Evolutionary conservation across 371 early-diverging fungal genomes (phyloP), one percentile per base, ranked within the genome.

Genomic region (Basidiobolus heterosporus): DNA sequence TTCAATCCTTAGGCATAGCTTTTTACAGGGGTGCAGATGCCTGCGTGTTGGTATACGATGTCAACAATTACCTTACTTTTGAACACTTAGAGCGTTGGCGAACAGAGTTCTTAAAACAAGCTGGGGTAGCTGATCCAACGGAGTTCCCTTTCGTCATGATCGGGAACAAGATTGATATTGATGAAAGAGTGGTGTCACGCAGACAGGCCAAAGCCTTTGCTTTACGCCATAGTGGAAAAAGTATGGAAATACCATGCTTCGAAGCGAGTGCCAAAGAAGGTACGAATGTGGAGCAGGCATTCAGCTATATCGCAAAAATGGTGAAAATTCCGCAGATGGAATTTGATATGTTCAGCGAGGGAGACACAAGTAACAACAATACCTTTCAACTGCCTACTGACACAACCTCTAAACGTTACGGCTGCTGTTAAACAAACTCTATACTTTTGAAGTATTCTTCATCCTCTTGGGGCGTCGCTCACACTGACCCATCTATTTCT

Each of bases 141-240:
- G 79, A 84, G 58, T 91, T 93, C 54, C 91, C 92, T 7, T 81
- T 93, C 57, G 75, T 91, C 11, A 72, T 89, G 17, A 58, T 93
- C 14, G 98, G 95, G 44, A 98, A 98, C 67, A 98, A 98, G 68
- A 78, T 89, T 30, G 98, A 98, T 57, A 59, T 91, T 47, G 84
- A 88, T 53, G 88, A 90, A 41, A 67, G 93, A 20, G 83, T 82
- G 21, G 71, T 75, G 0, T 69, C 76, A n/a, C 57, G 68, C 51
- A 56, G 72, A 13, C 50, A 50, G 38, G 45, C 36, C 16, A 36
- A 38, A 5, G 50, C 44, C 15, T 50, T 41, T 41, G 42, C 42
- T 22, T 17, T 22, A 6, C 20, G 36, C 5, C 14, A 19, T 22
- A 15, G 15, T 13, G 44, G 36, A 11, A 21, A 24, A 16, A 47